Evolutionary conservation across 257 asterid genomes (phyloP).

Genomic region (Anisodus tanguticus): DNA sequence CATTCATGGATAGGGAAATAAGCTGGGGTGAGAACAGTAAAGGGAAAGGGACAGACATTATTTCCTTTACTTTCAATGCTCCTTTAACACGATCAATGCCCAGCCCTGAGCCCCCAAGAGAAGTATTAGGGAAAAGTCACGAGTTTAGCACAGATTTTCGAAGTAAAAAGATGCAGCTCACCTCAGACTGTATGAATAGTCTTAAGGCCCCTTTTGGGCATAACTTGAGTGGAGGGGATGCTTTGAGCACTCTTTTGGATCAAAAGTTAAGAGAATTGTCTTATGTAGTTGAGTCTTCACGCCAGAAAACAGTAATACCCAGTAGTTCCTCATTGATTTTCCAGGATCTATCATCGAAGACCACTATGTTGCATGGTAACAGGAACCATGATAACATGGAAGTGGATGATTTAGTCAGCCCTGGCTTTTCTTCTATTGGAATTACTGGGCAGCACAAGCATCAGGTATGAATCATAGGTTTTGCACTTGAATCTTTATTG

Average conservation of each 20-base stretch:
- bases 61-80: slow-evolving; percentile 90
- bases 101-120: slow-evolving; percentile 44
- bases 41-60: slow-evolving; percentile 59
- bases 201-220: slow-evolving; percentile 44
- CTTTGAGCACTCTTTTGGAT: slow-evolving; percentile 76
- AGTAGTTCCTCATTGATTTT: slow-evolving; percentile 36
- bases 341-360: slow-evolving; percentile 39
- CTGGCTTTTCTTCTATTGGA: slow-evolving; percentile 41
- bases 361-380: slow-evolving; percentile 41
- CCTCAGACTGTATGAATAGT: slow-evolving; percentile 43
- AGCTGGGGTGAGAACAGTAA: slow-evolving; percentile 55
- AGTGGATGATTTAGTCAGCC: slow-evolving; percentile 45
- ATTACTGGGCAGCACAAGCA: slow-evolving; percentile 38
- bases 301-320: slow-evolving; percentile 38
- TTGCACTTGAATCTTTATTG: slow-evolving; percentile 10
- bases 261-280: slow-evolving; percentile 75
- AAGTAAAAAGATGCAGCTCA: slow-evolving; percentile 47
- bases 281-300: slow-evolving; percentile 60
- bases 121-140: slow-evolving; percentile 45
- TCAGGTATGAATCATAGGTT: slow-evolving; percentile 47
- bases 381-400: slow-evolving; percentile 40
- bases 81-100: slow-evolving; percentile 62
- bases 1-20: slow-evolving; percentile 39
- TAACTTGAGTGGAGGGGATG: slow-evolving; percentile 62
- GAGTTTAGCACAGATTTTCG: slow-evolving; percentile 45